A percentile compares a stretch with the other conserved stretches of the same genome.
phyloP scores from a whole-genome alignment of 1,139 yeast species.

The Petasospora fabianii region DNA sequence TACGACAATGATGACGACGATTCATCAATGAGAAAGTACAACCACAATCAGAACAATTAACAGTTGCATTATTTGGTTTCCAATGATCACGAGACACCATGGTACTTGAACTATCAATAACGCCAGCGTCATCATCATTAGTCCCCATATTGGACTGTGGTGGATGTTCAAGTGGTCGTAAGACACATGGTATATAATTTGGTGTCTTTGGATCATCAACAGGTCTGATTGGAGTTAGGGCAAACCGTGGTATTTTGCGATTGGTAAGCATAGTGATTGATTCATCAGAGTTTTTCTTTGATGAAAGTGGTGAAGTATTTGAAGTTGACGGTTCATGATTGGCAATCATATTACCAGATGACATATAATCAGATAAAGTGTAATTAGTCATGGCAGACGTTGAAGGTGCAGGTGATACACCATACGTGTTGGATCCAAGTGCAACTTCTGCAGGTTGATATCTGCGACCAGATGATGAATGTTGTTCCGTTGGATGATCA shows the following conservation, averaged over 20 bases:
- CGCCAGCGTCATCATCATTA: not conserved
- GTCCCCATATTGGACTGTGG: not conserved
- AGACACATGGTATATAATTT: slow-evolving; percentile 26
- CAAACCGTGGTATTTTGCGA: slow-evolving; percentile 18
- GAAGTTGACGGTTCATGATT: slow-evolving; percentile 12
- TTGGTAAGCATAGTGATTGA: slow-evolving; percentile 16
- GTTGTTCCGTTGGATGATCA: too few species aligned
- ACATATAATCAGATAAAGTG: slow-evolving; percentile 14
- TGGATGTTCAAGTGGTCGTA: slow-evolving; percentile 16
- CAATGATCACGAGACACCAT: slow-evolving; percentile 55
- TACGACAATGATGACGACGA: slow-evolving; percentile 89
- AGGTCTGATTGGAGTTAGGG: slow-evolving; percentile 22
- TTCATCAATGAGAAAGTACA: slow-evolving; percentile 66
- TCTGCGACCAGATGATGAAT: not conserved
- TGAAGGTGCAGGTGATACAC: slow-evolving; percentile 15
- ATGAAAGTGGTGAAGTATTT: slow-evolving; percentile 13
- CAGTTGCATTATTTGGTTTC: slow-evolving; percentile 68
- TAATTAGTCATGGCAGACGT: slow-evolving; percentile 15
- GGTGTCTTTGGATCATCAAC: slow-evolving; percentile 25
- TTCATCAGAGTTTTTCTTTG: slow-evolving; percentile 23
- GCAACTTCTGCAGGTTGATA: slow-evolving; percentile 28
- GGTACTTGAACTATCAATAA: not conserved
- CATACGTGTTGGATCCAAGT: slow-evolving; percentile 12
- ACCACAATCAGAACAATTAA: slow-evolving; percentile 62
- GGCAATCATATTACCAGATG: slow-evolving; percentile 13